phyloP scores from a whole-genome alignment of 805 yeast species.

The Ogataea trehaloabstinens region DNA sequence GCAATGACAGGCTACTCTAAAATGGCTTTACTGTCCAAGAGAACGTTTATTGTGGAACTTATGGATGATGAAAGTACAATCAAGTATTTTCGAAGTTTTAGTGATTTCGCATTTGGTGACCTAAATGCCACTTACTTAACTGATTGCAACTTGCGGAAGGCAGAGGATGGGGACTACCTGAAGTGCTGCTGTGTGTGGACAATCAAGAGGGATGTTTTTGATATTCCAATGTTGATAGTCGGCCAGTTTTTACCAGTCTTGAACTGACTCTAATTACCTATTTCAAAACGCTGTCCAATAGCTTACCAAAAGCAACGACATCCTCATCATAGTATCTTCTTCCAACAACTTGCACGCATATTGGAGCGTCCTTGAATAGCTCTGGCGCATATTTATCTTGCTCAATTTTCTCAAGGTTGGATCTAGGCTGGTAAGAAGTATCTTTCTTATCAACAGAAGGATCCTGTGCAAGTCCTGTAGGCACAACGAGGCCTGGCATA shows the following conservation, averaged over 20 bases:
- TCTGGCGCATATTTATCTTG: constrained; percentile 46
- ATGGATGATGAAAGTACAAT: constrained; percentile 79
- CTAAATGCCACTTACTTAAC: constrained; percentile 52
- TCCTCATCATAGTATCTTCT: constrained; percentile 59
- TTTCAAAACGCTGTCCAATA: constrained; percentile 26
- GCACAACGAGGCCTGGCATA: constrained; percentile 63
- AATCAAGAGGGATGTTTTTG: constrained; percentile 77
- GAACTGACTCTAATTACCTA: constrained; percentile 18
- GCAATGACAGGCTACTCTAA: constrained; percentile 64
- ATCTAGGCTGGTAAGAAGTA: constrained; percentile 39
- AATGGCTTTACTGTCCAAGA: constrained; percentile 53
- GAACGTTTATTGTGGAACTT: constrained; percentile 72
- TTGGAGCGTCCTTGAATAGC: constrained; percentile 50
- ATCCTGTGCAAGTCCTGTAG: constrained; percentile 61
- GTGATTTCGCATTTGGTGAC: constrained; percentile 69
- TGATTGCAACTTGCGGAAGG: constrained; percentile 43
- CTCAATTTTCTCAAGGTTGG: constrained; percentile 47
- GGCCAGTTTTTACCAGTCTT: constrained; percentile 78
- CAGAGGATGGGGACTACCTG: constrained; percentile 37
- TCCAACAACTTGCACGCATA: constrained; percentile 51
- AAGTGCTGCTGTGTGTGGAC: constrained; percentile 84
- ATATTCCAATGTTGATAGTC: constrained; percentile 78
- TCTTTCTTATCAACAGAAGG: constrained; percentile 47
- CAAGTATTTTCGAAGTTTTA: constrained; percentile 69
- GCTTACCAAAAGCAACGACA: constrained; percentile 40